phyloP scores from a whole-genome alignment of 768 basidiomycete species.

The Xerocomus spinulosus region DNA sequence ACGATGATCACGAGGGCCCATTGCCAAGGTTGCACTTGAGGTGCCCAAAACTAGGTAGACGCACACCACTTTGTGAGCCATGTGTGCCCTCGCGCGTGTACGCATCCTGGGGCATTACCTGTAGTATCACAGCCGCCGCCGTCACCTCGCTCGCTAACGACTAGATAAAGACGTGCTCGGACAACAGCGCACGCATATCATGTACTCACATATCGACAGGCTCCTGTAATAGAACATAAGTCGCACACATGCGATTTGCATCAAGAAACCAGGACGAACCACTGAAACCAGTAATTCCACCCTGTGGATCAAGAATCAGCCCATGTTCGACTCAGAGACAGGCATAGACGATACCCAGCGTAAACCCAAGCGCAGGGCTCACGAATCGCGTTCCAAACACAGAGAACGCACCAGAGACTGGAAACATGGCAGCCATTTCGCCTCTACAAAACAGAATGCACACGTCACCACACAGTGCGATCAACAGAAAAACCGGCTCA shows the following conservation, averaged over 20 bases:
- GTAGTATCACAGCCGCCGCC: conserved; percentile 51
- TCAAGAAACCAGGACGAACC: conserved; percentile 16
- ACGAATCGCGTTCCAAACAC: conserved; percentile 55
- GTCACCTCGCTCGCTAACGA: conserved; percentile 51
- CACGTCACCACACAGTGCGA: no score
- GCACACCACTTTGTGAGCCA: neutral
- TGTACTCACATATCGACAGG: conserved; percentile 35
- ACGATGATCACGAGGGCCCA: conserved; percentile 54
- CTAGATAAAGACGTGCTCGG: conserved; percentile 1
- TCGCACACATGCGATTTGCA: neutral
- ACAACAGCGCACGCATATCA: neutral
- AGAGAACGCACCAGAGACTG: conserved; percentile 59
- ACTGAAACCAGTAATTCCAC: conserved; percentile 58
- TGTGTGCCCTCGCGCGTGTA: neutral
- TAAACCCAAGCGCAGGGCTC: conserved; percentile 56
- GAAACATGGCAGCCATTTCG: conserved; percentile 63
- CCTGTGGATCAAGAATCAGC: no score
- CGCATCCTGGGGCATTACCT: conserved; percentile 30
- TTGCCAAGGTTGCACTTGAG: conserved; percentile 46
- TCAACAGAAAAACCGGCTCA: conserved; percentile 25
- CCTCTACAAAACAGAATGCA: conserved; percentile 37
- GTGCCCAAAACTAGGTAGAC: conserved; percentile 40
- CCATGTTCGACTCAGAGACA: no score
- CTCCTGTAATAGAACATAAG: conserved; percentile 23
- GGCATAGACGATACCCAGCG: conserved; percentile 46